Conservation (phyloP, 164 flowering plant species). For the Vitis rotundifolia region DNA sequence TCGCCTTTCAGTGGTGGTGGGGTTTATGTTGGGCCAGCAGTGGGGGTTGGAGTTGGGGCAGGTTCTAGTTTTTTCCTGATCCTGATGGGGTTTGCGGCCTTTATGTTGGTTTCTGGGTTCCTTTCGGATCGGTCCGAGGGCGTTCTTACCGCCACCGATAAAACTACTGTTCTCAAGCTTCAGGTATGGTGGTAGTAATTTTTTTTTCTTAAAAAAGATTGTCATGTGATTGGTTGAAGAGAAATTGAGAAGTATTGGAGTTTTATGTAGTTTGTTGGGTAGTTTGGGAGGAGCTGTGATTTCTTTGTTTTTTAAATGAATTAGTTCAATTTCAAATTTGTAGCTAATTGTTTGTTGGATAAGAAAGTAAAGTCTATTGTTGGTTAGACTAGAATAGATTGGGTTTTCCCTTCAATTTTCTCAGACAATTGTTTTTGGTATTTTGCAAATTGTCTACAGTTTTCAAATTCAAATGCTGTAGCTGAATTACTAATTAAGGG, state of each 20-base stretch:
- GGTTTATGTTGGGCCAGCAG: conserved; percentile 61
- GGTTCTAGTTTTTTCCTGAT: conserved; percentile 67
- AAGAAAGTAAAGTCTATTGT: too few species aligned
- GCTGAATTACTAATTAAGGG: neutral
- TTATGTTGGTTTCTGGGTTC: conserved; percentile 80
- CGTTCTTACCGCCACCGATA: conserved; percentile 77
- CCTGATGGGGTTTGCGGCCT: conserved; percentile 69
- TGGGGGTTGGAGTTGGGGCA: conserved; percentile 70
- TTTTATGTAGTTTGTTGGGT: too few species aligned
- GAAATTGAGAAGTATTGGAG: too few species aligned
- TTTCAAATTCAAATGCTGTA: neutral
- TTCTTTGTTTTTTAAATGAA: neutral
- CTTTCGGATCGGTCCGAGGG: conserved; percentile 75
- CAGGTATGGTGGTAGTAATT: conserved; percentile 52
- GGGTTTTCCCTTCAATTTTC: too few species aligned
- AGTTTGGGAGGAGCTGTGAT: neutral
- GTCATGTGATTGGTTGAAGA: neutral
- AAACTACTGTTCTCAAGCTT: conserved; percentile 85
- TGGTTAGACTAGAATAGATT: too few species aligned
- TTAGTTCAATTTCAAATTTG: neutral
- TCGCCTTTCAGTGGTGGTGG: conserved; percentile 70
- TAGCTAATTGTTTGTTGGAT: too few species aligned
- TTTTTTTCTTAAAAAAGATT: neutral
- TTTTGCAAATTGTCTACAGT: neutral
- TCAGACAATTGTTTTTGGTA: neutral